Evolutionary conservation across 768 basidiomycete genomes (phyloP).

Genomic region (Leccinum subgranulosum): DNA sequence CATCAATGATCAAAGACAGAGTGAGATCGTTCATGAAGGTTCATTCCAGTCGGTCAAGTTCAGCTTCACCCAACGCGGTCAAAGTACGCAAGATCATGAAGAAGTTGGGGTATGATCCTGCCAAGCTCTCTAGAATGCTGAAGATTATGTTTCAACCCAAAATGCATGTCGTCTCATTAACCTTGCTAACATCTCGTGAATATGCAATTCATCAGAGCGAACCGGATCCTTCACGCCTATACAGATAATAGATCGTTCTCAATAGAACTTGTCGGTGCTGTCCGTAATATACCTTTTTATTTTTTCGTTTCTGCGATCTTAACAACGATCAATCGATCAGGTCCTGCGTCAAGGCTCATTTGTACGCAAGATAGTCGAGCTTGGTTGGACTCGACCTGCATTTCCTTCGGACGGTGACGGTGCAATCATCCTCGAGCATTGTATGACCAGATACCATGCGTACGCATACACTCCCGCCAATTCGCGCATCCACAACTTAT

Average conservation of each 20-base stretch:
- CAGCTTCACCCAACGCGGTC: not conserved
- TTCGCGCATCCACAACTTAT: not conserved
- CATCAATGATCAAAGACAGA: constrained; percentile 20
- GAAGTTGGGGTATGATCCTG: constrained; percentile 6
- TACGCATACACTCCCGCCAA: constrained; percentile 20
- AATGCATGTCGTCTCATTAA: constrained; percentile 16
- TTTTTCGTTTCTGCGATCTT: not conserved
- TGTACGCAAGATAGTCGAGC: constrained; percentile 48
- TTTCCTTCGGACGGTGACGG: constrained; percentile 40
- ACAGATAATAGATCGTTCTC: constrained; percentile 49
- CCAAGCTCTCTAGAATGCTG: constrained; percentile 1
- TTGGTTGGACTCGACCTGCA: constrained; percentile 46
- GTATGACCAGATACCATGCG: constrained; percentile 56
- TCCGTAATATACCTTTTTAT: constrained; percentile 18
- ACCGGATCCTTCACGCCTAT: constrained; percentile 46
- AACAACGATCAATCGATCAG: constrained; percentile 27
- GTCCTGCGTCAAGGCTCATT: constrained; percentile 56
- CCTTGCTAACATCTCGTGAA: not conserved
- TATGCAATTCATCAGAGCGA: constrained; percentile 20
- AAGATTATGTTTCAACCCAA: constrained; percentile 4
- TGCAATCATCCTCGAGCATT: constrained; percentile 43
- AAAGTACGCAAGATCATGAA: constrained; percentile 3
- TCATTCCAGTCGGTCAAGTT: not conserved
- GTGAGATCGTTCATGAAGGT: not conserved
- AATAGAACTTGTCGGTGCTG: constrained; percentile 53